Evolutionary conservation across 1,284 basidiomycete species (phyloP), one percentile per base, ranked within the genome.

Genomic region (Flammula alnicola): DNA sequence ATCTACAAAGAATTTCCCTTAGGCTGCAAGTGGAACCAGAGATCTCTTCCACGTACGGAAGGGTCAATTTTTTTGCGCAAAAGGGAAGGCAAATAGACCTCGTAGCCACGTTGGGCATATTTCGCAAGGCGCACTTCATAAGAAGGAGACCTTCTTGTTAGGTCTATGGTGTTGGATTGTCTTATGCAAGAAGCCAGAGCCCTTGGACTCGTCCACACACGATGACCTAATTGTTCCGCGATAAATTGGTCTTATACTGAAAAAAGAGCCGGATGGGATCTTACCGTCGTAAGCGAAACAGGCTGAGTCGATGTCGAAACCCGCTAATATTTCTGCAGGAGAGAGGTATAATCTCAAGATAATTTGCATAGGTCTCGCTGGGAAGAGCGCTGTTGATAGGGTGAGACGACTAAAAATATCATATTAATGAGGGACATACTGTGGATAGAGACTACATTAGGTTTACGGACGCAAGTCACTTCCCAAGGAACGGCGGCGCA

Each of bases 401-500:
- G 8, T 27, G 6, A 41, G 12, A 26, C 5, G 26, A 5, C 23
- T 26, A 12, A 27, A 17, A 12, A 25, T 12, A 20, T 4, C 17
- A 32, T 10, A 12, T 7, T 40, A 36, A 38, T 11, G 56, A n/a
- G n/a, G n/a, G n/a, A n/a, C 76, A 20, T 47, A 79, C 77, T 80
- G 59, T 83, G 76, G 55, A 84, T 83, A 6, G 81, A 83, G 36
- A 83, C 68, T 0, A 80, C 80, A 55, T 85, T 78, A 63, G 79
- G 82, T 39, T 80, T 81, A 30, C 81, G 74, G 47, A 84, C 75
- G 49, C 80, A 83, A 12, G 79, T 82, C 7, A 80, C 78, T 58
- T 83, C 81, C 81, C 80, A 84, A n/a, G 81, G 80, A 14, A 84
- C 75, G 2, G 80, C 79, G 57, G 83, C 79, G 22, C 80, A 69